Evolutionary conservation across 2,329 filamentous ascomycete genomes (phyloP), one percentile per base, ranked within the genome.

Genomic region (Gaeumannomyces sp.): DNA sequence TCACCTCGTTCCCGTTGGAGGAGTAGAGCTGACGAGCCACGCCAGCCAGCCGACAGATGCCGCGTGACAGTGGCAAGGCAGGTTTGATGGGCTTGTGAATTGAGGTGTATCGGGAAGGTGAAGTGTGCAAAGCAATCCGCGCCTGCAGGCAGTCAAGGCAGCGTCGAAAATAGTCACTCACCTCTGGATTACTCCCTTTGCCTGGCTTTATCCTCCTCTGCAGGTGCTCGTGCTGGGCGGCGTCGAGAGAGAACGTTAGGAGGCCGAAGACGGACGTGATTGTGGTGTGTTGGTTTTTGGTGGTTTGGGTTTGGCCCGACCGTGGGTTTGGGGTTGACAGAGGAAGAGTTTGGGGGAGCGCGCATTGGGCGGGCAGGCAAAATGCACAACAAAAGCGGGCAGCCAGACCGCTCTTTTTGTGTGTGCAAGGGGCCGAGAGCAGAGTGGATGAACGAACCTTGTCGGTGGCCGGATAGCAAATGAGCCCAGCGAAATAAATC

Each of bases 391-490:
- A n/a, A 53, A 53, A 53, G 45, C 45, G 45, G 45, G 45, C 45
- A 53, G 45, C 45, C 45, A 53, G 45, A 53, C 45, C 45, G 45
- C 45, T 53, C 45, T 53, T 53, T 53, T 53, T 53, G 45, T 53
- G 45, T 25, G 38, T 19, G 45, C 45, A 53, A 53, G 45, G 45
- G 45, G 45, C n/a, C 45, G 7, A 22, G 45, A 53, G n/a, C 19
- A n/a, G 45, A 53, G 45, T 53, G 45, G 45, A 53, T 22, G 45
- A n/a, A 53, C 45, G 19, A 53, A 53, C 45, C 45, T 53, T 53
- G 45, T 53, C 45, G 45, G 45, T 38, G 45, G 45, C 45, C 45
- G 19, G 14, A 53, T 53, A 7, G n/a, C 45, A 25, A 45, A n/a
- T 25, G 45, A 53, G 45, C 45, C 38, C 45, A 53, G 22, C 45